A percentile compares a stretch with the other conserved stretches of the same genome.
Evolutionary conservation across 371 early-diverging fungal species (phyloP).

Genomic region (Mucor circinelloides): DNA sequence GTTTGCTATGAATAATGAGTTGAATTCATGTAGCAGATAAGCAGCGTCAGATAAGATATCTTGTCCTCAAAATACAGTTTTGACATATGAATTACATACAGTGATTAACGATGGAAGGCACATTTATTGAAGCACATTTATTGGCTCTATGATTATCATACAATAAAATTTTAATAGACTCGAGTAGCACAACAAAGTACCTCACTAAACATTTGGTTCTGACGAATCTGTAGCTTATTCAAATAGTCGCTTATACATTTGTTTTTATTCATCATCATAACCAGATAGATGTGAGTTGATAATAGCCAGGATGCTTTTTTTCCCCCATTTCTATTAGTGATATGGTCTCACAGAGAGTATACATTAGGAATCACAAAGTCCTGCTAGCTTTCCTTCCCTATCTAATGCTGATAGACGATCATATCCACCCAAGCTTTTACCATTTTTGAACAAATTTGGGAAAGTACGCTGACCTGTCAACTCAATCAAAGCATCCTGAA

Average conservation of each 20-base stretch:
- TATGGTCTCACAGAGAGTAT: background rate
- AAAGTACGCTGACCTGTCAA: conserved; percentile 45
- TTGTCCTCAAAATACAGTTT: background rate
- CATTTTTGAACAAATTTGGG: conserved; percentile 49
- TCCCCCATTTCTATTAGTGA: background rate
- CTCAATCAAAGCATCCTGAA: conserved; percentile 36
- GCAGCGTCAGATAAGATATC: background rate
- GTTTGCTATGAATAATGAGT: background rate
- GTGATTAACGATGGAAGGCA: background rate
- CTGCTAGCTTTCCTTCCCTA: conserved; percentile 39
- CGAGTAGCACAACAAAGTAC: background rate
- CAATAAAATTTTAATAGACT: background rate
- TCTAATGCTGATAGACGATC: conserved; percentile 44
- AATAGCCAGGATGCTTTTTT: background rate
- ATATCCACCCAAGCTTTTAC: conserved; percentile 49
- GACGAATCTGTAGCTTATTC: no score
- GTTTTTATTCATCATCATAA: background rate
- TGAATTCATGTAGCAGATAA: background rate
- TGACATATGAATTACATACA: background rate
- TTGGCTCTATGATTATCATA: background rate
- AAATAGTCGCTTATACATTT: background rate
- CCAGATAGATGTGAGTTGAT: background rate
- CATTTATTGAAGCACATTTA: background rate
- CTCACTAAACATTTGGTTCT: background rate
- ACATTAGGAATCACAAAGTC: conserved; percentile 2